These are phyloP conservation scores for Immersiporthe knoxdaviesiana DNA, from an alignment of 2,329 filamentous ascomycete genomes.

Conservation along the genomic window DNA sequence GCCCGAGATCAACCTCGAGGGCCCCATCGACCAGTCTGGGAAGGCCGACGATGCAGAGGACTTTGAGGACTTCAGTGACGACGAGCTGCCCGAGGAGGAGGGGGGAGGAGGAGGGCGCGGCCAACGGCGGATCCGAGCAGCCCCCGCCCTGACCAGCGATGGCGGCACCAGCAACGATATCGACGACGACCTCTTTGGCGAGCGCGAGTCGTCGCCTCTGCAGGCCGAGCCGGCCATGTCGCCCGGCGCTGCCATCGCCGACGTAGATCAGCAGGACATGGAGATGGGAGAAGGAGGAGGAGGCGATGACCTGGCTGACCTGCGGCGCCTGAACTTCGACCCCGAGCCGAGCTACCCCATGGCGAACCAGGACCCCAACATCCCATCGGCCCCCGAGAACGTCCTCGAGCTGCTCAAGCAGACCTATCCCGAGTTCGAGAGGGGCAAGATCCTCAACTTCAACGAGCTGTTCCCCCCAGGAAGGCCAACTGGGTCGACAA, in stretches of 20 bases:
- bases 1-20: slow-evolving; percentile 48
- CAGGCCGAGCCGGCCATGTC: slow-evolving; percentile 49
- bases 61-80: slow-evolving; percentile 85
- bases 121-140: slow-evolving; percentile 45
- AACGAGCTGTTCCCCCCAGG: slow-evolving; percentile 78
- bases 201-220: slow-evolving; percentile 54
- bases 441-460: slow-evolving; percentile 75
- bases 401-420: slow-evolving; percentile 76
- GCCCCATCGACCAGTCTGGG: slow-evolving; percentile 64
- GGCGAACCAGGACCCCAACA: slow-evolving; percentile 62
- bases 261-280: slow-evolving; percentile 36
- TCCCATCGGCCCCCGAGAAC: slow-evolving; percentile 72
- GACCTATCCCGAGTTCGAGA: slow-evolving; percentile 80
- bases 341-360: slow-evolving; percentile 47
- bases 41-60: slow-evolving; percentile 94
- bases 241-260: slow-evolving; percentile 46
- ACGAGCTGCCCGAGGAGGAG: slow-evolving; percentile 87
- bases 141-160: slow-evolving; percentile 63
- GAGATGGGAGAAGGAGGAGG: slow-evolving; percentile 42
- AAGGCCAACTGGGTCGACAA: slow-evolving; percentile 79
- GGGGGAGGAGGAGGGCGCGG: slow-evolving; percentile 71
- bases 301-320: slow-evolving; percentile 42
- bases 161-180: slow-evolving; percentile 56
- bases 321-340: slow-evolving; percentile 47
- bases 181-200: slow-evolving; percentile 70